Base-by-base conservation (phyloP, 2,329 filamentous ascomycete genomes). In the Tolypocladium amazonense region DNA sequence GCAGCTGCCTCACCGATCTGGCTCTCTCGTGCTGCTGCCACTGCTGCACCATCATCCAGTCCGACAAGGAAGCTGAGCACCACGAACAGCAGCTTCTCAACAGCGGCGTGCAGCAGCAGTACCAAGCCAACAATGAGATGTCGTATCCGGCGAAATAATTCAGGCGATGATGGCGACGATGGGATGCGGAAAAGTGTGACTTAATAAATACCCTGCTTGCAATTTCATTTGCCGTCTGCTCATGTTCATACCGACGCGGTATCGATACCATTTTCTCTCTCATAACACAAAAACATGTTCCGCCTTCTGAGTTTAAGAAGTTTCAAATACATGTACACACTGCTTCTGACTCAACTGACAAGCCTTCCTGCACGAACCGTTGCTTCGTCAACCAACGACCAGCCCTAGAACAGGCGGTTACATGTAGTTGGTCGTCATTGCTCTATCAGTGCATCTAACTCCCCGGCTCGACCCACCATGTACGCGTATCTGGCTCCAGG, bases 61-160 rank as follows among this genome's bases (percentile, higher is more conserved):
- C 73, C 62, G 77, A 80, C 45, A 80, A 80, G 74, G 78, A 81
- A 69, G 71, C 72, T 2, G 70, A 69, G 56, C 65, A 73, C 61
- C 74, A 72, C 18, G 75, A 75, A 64, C 58, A 65, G 18, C 63
- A 66, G 43, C 38, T 64, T 38, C 59, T 39, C 12, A 58, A 38
- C n/a, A 5, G 53, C 25, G 61, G 60, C 39, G 39, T 56, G 18
- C 60, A 63, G 56, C 59, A 65, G 58, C 65, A 62, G 62, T 66
- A 66, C 54, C 58, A 63, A 60, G 18, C 63, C 30, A 65, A 66
- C 41, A 60, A 43, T 14, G 57, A 62, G 15, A 66, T 66, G 65
- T 39, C 59, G 18, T 65, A 64, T 56, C 60, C 59, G 35, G 50
- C 9, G 14, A 53, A 53, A 7, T 53, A 37, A 37, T 6, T 9